Conservation (phyloP, 345 rosid genomes). For the Arabis alpina region DNA sequence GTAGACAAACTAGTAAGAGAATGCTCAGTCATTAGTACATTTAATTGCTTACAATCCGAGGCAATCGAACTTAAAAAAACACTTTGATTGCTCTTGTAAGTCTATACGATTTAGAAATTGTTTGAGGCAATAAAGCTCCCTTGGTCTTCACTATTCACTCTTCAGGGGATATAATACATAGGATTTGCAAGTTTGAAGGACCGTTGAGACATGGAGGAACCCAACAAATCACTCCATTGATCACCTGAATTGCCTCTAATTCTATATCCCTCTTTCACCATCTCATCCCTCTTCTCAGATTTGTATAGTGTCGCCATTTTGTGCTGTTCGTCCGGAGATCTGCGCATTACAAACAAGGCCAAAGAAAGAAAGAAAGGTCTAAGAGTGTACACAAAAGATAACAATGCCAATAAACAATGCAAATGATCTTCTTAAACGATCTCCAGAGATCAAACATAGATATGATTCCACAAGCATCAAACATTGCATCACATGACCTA, state of each 20-base stretch:
- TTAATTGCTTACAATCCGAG: conserved; percentile 11
- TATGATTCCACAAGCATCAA: background rate
- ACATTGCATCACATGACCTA: background rate
- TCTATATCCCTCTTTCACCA: conserved; percentile 71
- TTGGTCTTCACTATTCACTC: conserved; percentile 27
- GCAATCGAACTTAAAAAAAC: conserved; percentile 30
- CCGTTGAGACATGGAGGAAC: conserved; percentile 59
- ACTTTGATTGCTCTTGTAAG: conserved; percentile 21
- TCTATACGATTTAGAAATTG: conserved; percentile 2
- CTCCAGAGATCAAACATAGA: conserved; percentile 4
- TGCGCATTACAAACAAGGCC: conserved; percentile 28
- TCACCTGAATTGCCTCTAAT: conserved; percentile 90
- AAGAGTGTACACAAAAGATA: background rate
- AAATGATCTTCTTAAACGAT: background rate
- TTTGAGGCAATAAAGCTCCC: conserved; percentile 1
- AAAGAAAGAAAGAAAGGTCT: conserved; percentile 7
- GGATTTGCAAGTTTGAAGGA: conserved; percentile 94
- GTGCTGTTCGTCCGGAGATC: conserved; percentile 60
- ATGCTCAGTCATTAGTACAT: conserved; percentile 5
- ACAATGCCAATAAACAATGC: background rate
- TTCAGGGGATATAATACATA: conserved; percentile 74
- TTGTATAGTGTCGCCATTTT: conserved; percentile 57
- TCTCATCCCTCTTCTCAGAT: conserved; percentile 81
- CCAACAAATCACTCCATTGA: conserved; percentile 93
- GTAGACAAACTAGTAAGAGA: background rate